These are phyloP conservation scores for Mortierella sp. DNA, from an alignment of 371 early-diverging fungal genomes.

Conservation along the genomic window DNA sequence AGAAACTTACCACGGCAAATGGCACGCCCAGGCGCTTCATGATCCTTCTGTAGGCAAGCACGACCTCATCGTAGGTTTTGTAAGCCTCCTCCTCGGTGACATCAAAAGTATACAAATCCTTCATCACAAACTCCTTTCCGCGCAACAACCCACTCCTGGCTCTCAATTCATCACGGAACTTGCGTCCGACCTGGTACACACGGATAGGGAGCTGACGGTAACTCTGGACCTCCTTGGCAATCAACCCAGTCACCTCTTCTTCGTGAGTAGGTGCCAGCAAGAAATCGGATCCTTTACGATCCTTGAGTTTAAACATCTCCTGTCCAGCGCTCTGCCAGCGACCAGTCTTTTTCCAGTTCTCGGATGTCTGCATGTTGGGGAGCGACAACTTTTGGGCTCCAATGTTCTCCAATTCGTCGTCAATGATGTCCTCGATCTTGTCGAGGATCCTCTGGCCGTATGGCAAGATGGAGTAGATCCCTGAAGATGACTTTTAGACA, in stretches of 20 bases:
- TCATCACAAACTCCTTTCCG: slow-evolving; percentile 95
- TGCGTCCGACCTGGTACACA: slow-evolving; percentile 91
- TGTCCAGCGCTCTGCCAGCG: slow-evolving; percentile 81
- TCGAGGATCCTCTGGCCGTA: slow-evolving; percentile 80
- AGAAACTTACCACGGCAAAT: slow-evolving; percentile 74
- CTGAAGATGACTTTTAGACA: slow-evolving; percentile 76
- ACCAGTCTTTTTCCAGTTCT: slow-evolving; percentile 85
- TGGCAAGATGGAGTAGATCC: slow-evolving; percentile 88
- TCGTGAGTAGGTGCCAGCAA: slow-evolving; percentile 93
- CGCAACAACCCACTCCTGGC: slow-evolving; percentile 89
- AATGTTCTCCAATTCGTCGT: slow-evolving; percentile 82
- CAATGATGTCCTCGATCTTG: slow-evolving; percentile 85
- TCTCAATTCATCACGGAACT: slow-evolving; percentile 89
- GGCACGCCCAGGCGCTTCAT: slow-evolving; percentile 83
- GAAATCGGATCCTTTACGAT: slow-evolving; percentile 82
- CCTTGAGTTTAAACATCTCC: slow-evolving; percentile 86
- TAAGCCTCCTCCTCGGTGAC: slow-evolving; percentile 75
- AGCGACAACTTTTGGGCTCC: slow-evolving; percentile 84
- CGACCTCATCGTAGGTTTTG: slow-evolving; percentile 80
- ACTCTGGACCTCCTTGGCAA: slow-evolving; percentile 77
- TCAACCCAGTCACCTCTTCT: slow-evolving; percentile 89
- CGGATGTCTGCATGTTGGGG: slow-evolving; percentile 77
- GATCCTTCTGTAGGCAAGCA: slow-evolving; percentile 80
- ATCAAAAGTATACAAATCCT: slow-evolving; percentile 95
- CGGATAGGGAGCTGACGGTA: slow-evolving; percentile 86